Base-by-base conservation (phyloP, 2,329 filamentous ascomycete species). In the Didymella exigua region DNA sequence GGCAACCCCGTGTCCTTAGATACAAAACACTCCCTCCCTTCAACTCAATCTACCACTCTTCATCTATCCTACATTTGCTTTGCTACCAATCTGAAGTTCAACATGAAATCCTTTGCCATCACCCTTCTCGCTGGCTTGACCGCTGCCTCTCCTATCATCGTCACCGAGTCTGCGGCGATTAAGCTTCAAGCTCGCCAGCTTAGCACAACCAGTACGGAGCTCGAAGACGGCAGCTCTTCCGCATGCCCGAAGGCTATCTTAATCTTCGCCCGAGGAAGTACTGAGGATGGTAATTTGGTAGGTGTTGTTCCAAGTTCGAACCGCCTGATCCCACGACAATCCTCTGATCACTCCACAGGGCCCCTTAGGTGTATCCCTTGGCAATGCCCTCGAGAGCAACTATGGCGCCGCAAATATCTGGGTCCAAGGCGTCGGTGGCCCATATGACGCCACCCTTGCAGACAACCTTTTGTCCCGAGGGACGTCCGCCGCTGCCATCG, bases 401-500 rank as follows among this genome's bases (percentile, higher is more conserved):
- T 71, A 68, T 11, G 67, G 67, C 13, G 65, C 63, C 3, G 42
- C 30, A 2, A 59, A 64, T 14, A 57, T 72, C 26, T 71, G 69
- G 61, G 60, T 68, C 8, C 65, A 72, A 42, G 67, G 69, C 14
- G 66, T 79, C 24, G 70, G 76, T 42, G 67, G 62, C 14, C 60
- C 65, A 14, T 79, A 78, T 54, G 62, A 55, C 0, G 76, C 76
- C 3, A 63, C 58, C 8, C 54, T 78, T 3, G 54, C 52, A 10
- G 73, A 67, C 40, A 78, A 78, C 59, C 60, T 71, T 36, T 59
- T 68, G 1, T 59, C 68, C 1, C 56, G 59, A 2, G 76, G 77
- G 2, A 70, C 71, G 2, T 70, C 72, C 19, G 51, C 60, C 14
- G 59, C 59, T 2, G 72, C 73, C 36, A 74, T 77, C 21, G 57